Conservation (phyloP, 2,329 filamentous ascomycete species). For the Penicillium sp. region DNA sequence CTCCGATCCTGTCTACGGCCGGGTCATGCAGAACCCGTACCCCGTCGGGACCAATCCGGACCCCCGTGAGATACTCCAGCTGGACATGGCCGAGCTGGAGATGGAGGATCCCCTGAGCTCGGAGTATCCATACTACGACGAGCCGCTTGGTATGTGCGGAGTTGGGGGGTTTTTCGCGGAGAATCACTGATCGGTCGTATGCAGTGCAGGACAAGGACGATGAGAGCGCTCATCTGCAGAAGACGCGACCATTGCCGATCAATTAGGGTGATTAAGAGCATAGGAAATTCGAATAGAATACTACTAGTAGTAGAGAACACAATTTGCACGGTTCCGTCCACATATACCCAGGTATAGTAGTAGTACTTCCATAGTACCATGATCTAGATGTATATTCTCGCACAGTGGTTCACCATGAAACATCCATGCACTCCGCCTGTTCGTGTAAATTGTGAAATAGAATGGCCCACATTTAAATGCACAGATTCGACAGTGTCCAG, state of each 20-base stretch:
- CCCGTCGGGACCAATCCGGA: neutral
- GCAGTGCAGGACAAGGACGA: neutral
- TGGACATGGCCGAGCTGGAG: conserved; percentile 22
- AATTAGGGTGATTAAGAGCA: neutral
- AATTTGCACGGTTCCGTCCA: no score
- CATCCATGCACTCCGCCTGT: neutral
- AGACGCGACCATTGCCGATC: neutral
- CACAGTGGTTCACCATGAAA: neutral
- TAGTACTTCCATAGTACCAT: no score
- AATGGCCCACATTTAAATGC: no score
- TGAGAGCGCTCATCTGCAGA: neutral
- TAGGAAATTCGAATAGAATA: no score
- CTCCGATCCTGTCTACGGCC: neutral
- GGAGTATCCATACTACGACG: conserved; percentile 30
- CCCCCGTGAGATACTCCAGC: neutral
- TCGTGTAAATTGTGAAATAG: no score
- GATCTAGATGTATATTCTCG: no score
- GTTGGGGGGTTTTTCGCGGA: neutral
- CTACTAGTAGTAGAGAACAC: no score
- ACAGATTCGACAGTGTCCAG: no score
- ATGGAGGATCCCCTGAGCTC: conserved; percentile 36
- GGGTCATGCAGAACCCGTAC: neutral
- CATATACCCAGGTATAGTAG: no score
- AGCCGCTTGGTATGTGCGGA: conserved; percentile 33
- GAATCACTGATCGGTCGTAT: neutral